phyloP scores from a whole-genome alignment of 2,329 filamentous ascomycete species.

The Penicillium digitatum region DNA sequence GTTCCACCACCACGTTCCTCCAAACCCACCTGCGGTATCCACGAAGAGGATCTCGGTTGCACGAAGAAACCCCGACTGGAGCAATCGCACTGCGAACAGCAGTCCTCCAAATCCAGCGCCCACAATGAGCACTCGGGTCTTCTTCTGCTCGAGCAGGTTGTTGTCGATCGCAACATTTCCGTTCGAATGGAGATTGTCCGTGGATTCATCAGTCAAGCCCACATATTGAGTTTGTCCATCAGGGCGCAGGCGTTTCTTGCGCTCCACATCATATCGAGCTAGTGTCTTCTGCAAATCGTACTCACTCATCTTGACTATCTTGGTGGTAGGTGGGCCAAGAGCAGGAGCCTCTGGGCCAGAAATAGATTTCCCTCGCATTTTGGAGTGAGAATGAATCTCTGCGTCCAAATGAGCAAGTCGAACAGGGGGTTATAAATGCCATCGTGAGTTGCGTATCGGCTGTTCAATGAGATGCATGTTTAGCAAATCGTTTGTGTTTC shows the following conservation, averaged over 20 bases:
- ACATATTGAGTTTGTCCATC: neutral
- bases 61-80: constrained; percentile 35
- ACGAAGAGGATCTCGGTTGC: constrained; percentile 10
- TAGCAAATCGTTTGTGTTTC: neutral
- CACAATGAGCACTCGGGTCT: constrained; percentile 31
- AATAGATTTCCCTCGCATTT: no score
- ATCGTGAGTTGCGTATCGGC: neutral
- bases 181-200: neutral
- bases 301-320: neutral
- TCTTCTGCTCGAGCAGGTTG: neutral
- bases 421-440: neutral
- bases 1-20: constrained; percentile 51
- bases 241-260: neutral
- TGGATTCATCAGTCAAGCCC: neutral
- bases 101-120: constrained; percentile 47
- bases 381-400: neutral
- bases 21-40: constrained; percentile 46
- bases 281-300: neutral
- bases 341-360: no score
- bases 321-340: neutral
- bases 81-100: constrained; percentile 39
- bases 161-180: neutral
- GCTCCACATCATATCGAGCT: neutral
- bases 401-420: neutral
- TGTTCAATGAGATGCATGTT: neutral